Conservation (phyloP, 495 filamentous ascomycete genomes). For the Lichina pygmaea region DNA sequence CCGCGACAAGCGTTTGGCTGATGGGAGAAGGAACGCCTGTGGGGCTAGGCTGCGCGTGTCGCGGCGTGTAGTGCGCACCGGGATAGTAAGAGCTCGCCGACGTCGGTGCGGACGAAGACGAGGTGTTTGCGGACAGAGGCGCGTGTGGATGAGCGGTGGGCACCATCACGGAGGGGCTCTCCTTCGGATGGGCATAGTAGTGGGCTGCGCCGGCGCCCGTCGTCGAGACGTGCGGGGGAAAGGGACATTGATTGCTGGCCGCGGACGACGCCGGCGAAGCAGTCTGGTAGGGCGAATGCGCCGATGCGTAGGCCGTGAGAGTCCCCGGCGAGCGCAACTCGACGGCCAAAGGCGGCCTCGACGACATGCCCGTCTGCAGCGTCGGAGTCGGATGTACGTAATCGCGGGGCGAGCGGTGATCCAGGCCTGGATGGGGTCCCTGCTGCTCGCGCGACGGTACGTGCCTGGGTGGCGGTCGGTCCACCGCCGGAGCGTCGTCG, state of each 20-base stretch:
- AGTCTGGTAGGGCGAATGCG: background rate
- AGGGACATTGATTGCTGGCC: background rate
- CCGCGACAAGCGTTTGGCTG: constrained; percentile 19
- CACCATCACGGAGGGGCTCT: background rate
- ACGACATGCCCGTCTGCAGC: too few relatives aligned
- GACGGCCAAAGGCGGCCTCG: too few relatives aligned
- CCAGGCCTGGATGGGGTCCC: background rate
- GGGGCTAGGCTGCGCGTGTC: background rate
- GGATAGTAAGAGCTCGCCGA: constrained; percentile 16
- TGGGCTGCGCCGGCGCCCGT: background rate
- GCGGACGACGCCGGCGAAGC: background rate
- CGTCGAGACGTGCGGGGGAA: background rate
- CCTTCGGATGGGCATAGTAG: background rate
- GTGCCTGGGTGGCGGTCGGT: constrained; percentile 8
- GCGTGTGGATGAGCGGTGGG: constrained; percentile 1
- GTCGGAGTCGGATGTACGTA: background rate
- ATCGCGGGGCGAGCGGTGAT: background rate
- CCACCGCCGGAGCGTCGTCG: constrained; percentile 13
- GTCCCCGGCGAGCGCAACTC: background rate
- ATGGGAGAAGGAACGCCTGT: too few relatives aligned
- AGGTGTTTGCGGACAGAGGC: constrained; percentile 14
- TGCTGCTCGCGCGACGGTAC: constrained; percentile 10
- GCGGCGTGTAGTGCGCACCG: background rate
- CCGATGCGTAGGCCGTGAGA: background rate
- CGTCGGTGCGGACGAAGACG: constrained; percentile 27